Evolutionary conservation across 2,329 filamentous ascomycete genomes (phyloP), one percentile per base, ranked within the genome.

Genomic region (Fusarium armeniacum): DNA sequence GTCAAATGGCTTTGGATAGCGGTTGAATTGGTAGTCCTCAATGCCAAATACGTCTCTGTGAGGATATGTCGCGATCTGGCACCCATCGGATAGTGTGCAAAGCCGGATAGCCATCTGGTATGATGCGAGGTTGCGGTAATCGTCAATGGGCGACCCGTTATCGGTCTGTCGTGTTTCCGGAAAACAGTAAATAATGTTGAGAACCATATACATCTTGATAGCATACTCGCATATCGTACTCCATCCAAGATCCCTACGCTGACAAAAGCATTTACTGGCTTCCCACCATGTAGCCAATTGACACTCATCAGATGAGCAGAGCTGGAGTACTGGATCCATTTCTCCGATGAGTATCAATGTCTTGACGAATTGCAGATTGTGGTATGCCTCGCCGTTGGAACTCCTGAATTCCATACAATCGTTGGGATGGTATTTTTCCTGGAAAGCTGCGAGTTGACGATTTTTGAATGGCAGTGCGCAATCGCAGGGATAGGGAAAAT

Each of bases 171-270:
- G 59, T 0, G 30, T 22, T 16, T 59, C 20, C 0, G 46, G 43
- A 12, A 67, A 67, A 12, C 18, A 54, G 9, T 43, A 26, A 0
- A 67, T 1, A 13, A 67, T 8, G 10, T 67, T 67, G 28, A 67
- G 58, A 4, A 33, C 16, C 0, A 67, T 9, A 12, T 43, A 67
- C 10, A 52, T 58, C 2, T 20, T 54, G 3, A 67, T 35, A 1
- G 24, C 43, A 1, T 49, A 5, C 2, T 24, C 4, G 5, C 15
- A 67, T 9, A 58, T 15, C n/a, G 10, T 36, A 1, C 32, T 6
- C 58, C 63, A 67, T 2, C 64, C 64, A 0, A 63, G 10, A 30
- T 6, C 6, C 3, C 2, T 2, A 9, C 6, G 2, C 5, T 8
- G 16, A 3, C 64, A 67, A 0, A 15, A 1, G 13, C 65, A 67